phyloP scores from a whole-genome alignment of 371 early-diverging fungal species.

The Rhizomucor pusillus region DNA sequence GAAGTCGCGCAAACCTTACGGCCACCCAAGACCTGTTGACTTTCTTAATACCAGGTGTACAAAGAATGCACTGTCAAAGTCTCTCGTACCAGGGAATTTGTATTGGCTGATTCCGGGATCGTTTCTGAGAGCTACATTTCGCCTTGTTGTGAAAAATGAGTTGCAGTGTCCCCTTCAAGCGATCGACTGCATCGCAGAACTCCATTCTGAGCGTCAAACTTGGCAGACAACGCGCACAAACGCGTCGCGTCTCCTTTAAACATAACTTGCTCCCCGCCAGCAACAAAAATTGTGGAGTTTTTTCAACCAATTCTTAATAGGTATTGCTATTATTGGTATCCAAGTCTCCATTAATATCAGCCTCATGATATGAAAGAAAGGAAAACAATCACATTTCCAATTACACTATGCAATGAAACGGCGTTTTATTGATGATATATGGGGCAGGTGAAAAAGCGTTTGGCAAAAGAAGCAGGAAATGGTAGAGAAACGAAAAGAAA shows the following conservation, averaged over 20 bases:
- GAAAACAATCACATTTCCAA: too few species aligned
- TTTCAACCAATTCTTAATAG: too few species aligned
- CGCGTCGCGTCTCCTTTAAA: too few species aligned
- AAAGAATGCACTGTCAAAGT: not conserved
- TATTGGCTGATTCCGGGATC: not conserved
- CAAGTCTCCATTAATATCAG: too few species aligned
- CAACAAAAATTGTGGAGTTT: too few species aligned
- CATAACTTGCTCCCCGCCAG: too few species aligned
- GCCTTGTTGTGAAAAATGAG: constrained; percentile 1
- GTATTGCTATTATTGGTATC: too few species aligned
- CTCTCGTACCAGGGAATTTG: constrained; percentile 16
- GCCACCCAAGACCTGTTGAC: constrained; percentile 22
- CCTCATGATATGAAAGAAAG: too few species aligned
- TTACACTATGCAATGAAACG: too few species aligned
- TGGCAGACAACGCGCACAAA: too few species aligned
- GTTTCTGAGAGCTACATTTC: constrained; percentile 1
- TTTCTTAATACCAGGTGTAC: not conserved
- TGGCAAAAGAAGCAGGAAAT: constrained; percentile 1
- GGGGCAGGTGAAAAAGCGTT: too few species aligned
- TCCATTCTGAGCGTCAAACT: constrained; percentile 9
- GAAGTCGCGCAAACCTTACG: constrained; percentile 11
- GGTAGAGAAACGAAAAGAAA: not conserved
- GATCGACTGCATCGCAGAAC: constrained; percentile 17
- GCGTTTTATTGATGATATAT: too few species aligned
- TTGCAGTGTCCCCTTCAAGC: constrained; percentile 7